phyloP scores from a whole-genome alignment of 2,329 filamentous ascomycete species.

The Xylaria sp. region DNA sequence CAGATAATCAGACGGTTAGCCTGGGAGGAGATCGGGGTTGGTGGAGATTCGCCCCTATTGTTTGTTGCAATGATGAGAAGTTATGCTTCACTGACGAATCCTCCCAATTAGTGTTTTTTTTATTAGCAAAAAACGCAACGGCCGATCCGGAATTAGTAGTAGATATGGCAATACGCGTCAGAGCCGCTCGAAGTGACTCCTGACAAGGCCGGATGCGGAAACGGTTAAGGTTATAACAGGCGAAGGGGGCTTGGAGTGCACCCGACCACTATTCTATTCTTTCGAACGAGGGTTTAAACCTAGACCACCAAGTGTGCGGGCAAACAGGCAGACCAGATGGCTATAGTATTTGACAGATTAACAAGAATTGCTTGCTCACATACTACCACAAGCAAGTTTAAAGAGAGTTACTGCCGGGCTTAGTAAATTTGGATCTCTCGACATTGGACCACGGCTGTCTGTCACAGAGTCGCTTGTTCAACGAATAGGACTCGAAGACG shows the following conservation, averaged over 20 bases:
- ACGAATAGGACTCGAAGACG: constrained; percentile 23
- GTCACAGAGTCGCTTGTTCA: constrained; percentile 26
- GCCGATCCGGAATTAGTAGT: background rate
- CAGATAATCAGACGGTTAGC: constrained; percentile 8
- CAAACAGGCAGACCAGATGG: background rate
- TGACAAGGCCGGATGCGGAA: background rate
- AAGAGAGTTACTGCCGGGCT: background rate
- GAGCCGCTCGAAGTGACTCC: constrained; percentile 2
- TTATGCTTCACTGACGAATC: background rate
- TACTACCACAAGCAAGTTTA: constrained; percentile 9
- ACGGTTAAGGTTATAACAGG: background rate
- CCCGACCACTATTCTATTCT: constrained; percentile 7
- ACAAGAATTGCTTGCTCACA: constrained; percentile 17
- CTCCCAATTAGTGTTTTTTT: too few species aligned
- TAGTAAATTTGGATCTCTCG: constrained; percentile 10
- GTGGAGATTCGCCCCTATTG: constrained; percentile 2
- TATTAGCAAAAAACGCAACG: background rate
- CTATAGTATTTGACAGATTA: background rate
- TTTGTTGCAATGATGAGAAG: background rate
- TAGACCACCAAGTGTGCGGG: constrained; percentile 10
- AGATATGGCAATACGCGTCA: background rate
- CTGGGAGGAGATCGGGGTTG: constrained; percentile 1
- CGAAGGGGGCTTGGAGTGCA: background rate
- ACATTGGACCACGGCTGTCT: background rate
- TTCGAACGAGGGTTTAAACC: constrained; percentile 4